Base-by-base conservation (phyloP, 2,329 filamentous ascomycete genomes). In the Paecilomyces niveus region DNA sequence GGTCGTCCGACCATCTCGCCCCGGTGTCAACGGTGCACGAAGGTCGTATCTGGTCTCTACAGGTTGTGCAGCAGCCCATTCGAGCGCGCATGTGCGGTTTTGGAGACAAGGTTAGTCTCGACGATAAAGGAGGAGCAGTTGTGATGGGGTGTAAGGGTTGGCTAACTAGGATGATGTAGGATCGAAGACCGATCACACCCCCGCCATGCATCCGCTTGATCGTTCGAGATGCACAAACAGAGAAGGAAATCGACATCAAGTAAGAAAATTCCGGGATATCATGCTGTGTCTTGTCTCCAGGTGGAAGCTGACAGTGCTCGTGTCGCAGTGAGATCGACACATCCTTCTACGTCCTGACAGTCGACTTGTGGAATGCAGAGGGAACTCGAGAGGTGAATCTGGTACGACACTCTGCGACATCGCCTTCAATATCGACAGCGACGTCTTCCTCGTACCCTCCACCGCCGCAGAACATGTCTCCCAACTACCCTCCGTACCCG, bases 41-140 rank as follows among this genome's bases (percentile, higher is more conserved):
- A 26, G 76, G 75, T 52, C 74, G 76, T 31, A 74, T 74, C 51
- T 80, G 74, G 73, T 89, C 86, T 61, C 82, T 96, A 55, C 80
- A 87, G 64, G 90, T 97, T 60, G 86, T 90, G 64, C 94, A 99
- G 78, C 92, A 97, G 74, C 94, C 94, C 55, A 83, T 90, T 67
- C 86, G 94, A 67, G 94, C 94, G 64, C 89, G 94, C 61, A 97
- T 97, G 94, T 99, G 94, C 78, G 94, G 94, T 7, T 99, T 97
- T 77, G 94, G 94, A 62, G 94, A 99, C 79, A 99, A 97, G 83
- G 90, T 94, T 77, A 58, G 78, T 35, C 13, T 26, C n/a, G 24
- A n/a, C 8, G 4, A 22, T 21, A 54, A 18, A 50, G 15, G 6
- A 9, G 53, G 6, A 9, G 53, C 13, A 31, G 29, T 13, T n/a